Percentiles rank a stretch among this genome's conserved stretches.
phyloP scores from a whole-genome alignment of 1,284 basidiomycete species.

The Ceratobasidium papillatum region DNA sequence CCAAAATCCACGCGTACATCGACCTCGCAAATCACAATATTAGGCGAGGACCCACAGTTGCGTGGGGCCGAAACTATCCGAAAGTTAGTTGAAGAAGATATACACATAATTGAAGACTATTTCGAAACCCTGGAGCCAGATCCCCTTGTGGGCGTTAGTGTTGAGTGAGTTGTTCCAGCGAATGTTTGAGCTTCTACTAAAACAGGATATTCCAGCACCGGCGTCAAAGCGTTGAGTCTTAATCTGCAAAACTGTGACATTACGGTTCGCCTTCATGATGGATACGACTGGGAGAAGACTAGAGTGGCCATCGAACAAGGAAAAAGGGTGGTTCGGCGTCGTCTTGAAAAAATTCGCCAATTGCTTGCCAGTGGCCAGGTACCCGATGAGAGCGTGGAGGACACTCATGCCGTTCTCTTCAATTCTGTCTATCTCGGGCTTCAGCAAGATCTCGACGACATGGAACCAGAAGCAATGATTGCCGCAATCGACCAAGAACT shows the following conservation, averaged over 20 bases:
- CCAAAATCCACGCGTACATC: neutral
- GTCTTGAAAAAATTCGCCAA: slow-evolving; percentile 90
- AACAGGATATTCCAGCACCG: slow-evolving; percentile 8
- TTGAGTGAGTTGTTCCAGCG: slow-evolving; percentile 13
- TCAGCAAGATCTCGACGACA: slow-evolving; percentile 71
- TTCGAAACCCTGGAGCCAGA: slow-evolving; percentile 74
- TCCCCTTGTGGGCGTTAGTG: slow-evolving; percentile 10
- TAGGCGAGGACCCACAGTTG: slow-evolving; percentile 64
- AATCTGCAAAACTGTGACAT: slow-evolving; percentile 67
- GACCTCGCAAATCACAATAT: slow-evolving; percentile 33
- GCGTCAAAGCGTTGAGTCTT: slow-evolving; percentile 32
- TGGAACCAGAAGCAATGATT: slow-evolving; percentile 79
- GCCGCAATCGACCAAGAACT: slow-evolving; percentile 93
- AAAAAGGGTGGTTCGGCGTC: slow-evolving; percentile 84
- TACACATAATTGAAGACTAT: slow-evolving; percentile 73
- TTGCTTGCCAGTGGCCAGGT: slow-evolving; percentile 92
- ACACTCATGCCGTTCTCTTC: slow-evolving; percentile 82
- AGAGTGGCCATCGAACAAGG: slow-evolving; percentile 88
- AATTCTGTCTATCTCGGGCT: slow-evolving; percentile 93
- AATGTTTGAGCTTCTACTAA: neutral
- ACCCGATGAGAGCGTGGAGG: slow-evolving; percentile 82
- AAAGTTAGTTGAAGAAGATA: slow-evolving; percentile 66
- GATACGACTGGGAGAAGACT: slow-evolving; percentile 92
- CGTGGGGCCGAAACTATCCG: slow-evolving; percentile 87
- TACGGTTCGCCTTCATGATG: slow-evolving; percentile 81